Percentiles rank a stretch among this genome's conserved stretches.
phyloP scores from a whole-genome alignment of 371 early-diverging fungal species.

The Mucor lusitanicus region DNA sequence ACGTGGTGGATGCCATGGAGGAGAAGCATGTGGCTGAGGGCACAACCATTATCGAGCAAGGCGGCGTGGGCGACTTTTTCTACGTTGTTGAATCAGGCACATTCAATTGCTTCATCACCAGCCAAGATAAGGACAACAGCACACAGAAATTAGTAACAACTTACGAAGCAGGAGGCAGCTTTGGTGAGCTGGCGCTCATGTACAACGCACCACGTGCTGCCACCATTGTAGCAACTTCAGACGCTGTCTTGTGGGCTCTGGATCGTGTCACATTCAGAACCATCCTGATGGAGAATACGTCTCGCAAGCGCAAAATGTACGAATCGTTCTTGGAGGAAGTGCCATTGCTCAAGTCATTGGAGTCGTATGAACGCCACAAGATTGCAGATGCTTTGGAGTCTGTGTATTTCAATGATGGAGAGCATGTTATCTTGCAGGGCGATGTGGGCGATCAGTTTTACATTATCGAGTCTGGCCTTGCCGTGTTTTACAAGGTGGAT shows the following conservation, averaged over 20 bases:
- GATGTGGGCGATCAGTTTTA: constrained; percentile 64
- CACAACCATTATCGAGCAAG: constrained; percentile 88
- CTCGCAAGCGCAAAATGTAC: constrained; percentile 74
- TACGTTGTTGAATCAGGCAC: constrained; percentile 94
- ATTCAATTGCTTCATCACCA: constrained; percentile 85
- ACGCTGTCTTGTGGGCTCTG: constrained; percentile 78
- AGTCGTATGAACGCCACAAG: constrained; percentile 76
- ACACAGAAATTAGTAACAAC: constrained; percentile 41
- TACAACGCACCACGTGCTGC: constrained; percentile 91
- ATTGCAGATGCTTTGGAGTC: constrained; percentile 82
- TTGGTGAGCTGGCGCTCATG: constrained; percentile 91
- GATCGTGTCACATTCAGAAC: constrained; percentile 81
- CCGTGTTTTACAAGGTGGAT: constrained; percentile 40
- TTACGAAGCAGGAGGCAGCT: constrained; percentile 71
- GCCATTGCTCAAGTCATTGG: constrained; percentile 61
- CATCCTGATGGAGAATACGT: constrained; percentile 77
- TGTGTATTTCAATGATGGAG: constrained; percentile 66
- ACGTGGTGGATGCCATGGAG: constrained; percentile 92
- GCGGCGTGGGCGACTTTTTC: constrained; percentile 94
- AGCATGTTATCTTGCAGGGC: constrained; percentile 71
- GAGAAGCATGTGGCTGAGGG: constrained; percentile 66
- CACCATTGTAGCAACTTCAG: constrained; percentile 70
- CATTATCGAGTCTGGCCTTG: constrained; percentile 89
- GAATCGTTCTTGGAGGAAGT: constrained; percentile 78
- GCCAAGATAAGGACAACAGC: constrained; percentile 56